A percentile compares a stretch with the other conserved stretches of the same genome.
Conservation (phyloP, 139 green algal genomes). For the Tetradesmus obliquus region DNA sequence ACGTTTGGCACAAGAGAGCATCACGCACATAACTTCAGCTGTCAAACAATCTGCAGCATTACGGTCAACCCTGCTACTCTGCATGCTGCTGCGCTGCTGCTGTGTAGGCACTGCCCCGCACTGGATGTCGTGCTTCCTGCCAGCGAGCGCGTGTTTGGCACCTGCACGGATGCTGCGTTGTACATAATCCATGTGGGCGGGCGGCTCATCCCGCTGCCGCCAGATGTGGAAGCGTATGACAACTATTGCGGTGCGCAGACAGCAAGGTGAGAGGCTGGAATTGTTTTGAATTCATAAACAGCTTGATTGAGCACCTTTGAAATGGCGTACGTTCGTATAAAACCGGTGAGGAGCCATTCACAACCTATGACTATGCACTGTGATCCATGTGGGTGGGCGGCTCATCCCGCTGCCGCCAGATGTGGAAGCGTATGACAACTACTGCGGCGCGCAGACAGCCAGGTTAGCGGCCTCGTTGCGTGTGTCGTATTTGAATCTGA, state of each 20-base stretch:
- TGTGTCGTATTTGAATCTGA: neutral
- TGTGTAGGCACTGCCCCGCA: neutral
- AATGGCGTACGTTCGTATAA: too few relatives aligned
- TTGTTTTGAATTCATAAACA: too few relatives aligned
- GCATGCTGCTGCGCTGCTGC: neutral
- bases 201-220: slow-evolving; percentile 10
- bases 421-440: neutral
- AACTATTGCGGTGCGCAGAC: slow-evolving; percentile 10
- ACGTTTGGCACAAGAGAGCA: neutral
- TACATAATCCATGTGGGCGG: neutral
- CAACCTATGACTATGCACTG: too few relatives aligned
- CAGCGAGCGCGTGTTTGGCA: neutral
- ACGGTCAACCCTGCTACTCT: neutral
- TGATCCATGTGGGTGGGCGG: too few relatives aligned
- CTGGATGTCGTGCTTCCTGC: slow-evolving; percentile 4
- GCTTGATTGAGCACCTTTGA: too few relatives aligned
- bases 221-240: neutral
- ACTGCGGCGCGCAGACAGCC: neutral
- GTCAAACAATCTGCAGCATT: neutral
- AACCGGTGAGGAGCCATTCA: too few relatives aligned
- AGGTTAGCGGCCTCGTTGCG: neutral
- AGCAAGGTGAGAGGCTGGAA: too few relatives aligned
- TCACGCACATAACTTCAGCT: neutral
- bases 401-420: too few relatives aligned
- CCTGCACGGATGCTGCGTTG: slow-evolving; percentile 30